Base-by-base conservation (phyloP, 73 alveolate species). In the Effrenium voratum region DNA sequence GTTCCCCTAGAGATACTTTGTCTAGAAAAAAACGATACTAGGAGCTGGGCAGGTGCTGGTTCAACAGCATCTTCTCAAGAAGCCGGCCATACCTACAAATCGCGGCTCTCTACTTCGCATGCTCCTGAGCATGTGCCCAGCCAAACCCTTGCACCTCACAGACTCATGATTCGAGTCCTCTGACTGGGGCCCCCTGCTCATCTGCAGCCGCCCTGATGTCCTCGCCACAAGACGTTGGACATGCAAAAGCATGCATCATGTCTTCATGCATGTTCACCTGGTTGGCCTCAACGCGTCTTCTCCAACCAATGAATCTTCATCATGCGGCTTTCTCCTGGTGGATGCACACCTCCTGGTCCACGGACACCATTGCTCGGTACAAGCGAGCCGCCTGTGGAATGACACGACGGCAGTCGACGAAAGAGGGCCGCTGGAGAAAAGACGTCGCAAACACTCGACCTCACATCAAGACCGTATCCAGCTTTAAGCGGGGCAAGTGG, bases 311-410 rank as follows among this genome's bases (percentile, higher is more conserved):
- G n/a, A n/a, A n/a, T n/a, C n/a, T n/a, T n/a, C n/a, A n/a, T n/a
- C n/a, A n/a, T n/a, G n/a, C n/a, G n/a, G n/a, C n/a, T n/a, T n/a
- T n/a, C n/a, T n/a, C 97, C 97, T 90, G 46, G 46, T 63, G 86
- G 38, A 90, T 24, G 2, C 45, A 13, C n/a, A 46, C 76, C 73
- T 90, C 97, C 75, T 68, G 57, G 47, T 90, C 97, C 88, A 43
- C 43, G 28, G 97, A 80, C 88, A 90, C 87, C 97, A 90, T 90
- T 43, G 46, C 36, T 2, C 97, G 97, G 47, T 90, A 70, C 44
- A 90, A 57, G 5, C 88, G 75, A 5, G 97, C 63, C 36, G 80
- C 97, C 97, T 90, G 49, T 13, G 47, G 82, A 59, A 26, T n/a
- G 73, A 28, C 3, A n/a, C 66, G 10, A 13, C n/a, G n/a, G n/a